Evolutionary conservation across 2,329 filamentous ascomycete species (phyloP).

Genomic region (Microdochium paspali): DNA sequence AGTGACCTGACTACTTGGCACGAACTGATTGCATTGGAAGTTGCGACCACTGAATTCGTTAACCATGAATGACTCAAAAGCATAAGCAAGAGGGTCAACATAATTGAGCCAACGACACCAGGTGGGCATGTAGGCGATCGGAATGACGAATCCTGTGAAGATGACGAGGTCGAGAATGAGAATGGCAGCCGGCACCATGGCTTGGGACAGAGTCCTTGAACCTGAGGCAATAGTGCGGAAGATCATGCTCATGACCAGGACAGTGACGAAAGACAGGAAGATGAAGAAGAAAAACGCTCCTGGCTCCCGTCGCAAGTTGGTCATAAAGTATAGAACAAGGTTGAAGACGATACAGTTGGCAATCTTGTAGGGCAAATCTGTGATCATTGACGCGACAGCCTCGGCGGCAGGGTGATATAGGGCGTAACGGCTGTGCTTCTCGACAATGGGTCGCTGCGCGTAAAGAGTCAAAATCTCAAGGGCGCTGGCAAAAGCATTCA

Average conservation of each 20-base stretch:
- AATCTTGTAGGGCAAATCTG: constrained; percentile 77
- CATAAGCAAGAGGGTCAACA: constrained; percentile 69
- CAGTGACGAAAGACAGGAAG: constrained; percentile 63
- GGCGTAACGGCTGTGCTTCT: constrained; percentile 80
- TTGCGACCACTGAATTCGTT: constrained; percentile 68
- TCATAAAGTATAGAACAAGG: constrained; percentile 77
- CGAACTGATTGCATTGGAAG: constrained; percentile 41
- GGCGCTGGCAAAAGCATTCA: constrained; percentile 75
- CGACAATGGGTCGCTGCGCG: constrained; percentile 81
- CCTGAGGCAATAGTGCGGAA: constrained; percentile 75
- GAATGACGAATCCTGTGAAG: constrained; percentile 62
- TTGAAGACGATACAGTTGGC: constrained; percentile 71
- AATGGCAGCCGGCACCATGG: constrained; percentile 50
- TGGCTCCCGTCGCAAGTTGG: constrained; percentile 63
- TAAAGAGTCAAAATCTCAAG: constrained; percentile 83
- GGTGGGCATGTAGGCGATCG: constrained; percentile 59
- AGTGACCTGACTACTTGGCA: constrained; percentile 27
- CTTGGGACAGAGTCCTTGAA: constrained; percentile 60
- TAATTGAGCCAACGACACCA: constrained; percentile 84
- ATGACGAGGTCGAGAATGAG: constrained; percentile 59
- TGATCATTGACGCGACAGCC: constrained; percentile 78
- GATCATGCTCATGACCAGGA: constrained; percentile 75
- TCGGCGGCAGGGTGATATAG: constrained; percentile 86
- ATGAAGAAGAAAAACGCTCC: constrained; percentile 81
- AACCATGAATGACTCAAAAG: constrained; percentile 71